Evolutionary conservation across 2,329 filamentous ascomycete genomes (phyloP).

Genomic region (Calonectria hawksworthii): DNA sequence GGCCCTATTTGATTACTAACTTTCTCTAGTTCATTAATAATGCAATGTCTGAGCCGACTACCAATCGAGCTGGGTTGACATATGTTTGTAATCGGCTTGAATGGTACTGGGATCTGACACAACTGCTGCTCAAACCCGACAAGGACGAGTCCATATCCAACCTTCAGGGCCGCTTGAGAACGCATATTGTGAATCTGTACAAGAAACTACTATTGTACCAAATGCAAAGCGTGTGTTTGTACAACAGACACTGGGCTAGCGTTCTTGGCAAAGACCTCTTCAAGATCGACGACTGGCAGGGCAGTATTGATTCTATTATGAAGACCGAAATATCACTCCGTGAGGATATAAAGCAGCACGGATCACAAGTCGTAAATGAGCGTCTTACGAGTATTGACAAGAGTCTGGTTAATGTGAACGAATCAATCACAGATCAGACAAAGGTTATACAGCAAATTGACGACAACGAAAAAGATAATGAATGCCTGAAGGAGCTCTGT

Average conservation of each 20-base stretch:
- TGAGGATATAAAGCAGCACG: background rate
- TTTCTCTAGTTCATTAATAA: constrained; percentile 6
- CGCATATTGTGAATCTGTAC: background rate
- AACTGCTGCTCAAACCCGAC: background rate
- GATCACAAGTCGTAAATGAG: background rate
- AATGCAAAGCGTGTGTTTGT: constrained; percentile 14
- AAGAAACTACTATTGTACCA: background rate
- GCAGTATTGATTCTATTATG: background rate
- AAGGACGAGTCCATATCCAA: accelerated
- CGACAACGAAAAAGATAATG: background rate
- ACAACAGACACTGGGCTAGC: background rate
- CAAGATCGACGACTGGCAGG: constrained; percentile 19
- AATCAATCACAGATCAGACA: background rate
- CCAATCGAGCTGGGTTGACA: constrained; percentile 11
- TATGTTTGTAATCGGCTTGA: constrained; percentile 6
- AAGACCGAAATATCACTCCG: constrained; percentile 1
- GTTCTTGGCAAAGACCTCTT: background rate
- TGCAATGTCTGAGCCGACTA: background rate
- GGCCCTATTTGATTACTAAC: background rate
- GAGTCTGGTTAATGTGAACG: background rate
- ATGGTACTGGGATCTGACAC: constrained; percentile 24
- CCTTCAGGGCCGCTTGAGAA: background rate
- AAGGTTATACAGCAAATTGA: background rate
- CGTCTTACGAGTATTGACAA: background rate
- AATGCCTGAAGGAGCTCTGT: background rate